A percentile compares a stretch with the other conserved stretches of the same genome.
These are phyloP conservation scores for Discostella stelligeroides DNA, from an alignment of 108 stramenopile genomes.

Conservation along the genomic window DNA sequence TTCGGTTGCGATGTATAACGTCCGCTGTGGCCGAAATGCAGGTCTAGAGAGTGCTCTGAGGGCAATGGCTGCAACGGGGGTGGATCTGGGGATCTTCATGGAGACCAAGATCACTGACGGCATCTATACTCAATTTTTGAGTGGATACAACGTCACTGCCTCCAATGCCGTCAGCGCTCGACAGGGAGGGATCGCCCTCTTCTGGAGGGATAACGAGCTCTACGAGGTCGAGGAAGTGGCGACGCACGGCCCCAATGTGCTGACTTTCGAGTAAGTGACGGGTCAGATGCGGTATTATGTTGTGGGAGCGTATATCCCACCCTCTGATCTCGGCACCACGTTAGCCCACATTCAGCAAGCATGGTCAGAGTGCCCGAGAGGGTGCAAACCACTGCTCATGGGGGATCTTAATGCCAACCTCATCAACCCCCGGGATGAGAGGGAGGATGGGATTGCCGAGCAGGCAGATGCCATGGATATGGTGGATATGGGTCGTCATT, in stretches of 20 bases:
- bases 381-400: not conserved
- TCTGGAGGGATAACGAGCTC: constrained; percentile 5
- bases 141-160: not conserved
- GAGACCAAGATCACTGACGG: constrained; percentile 17
- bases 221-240: constrained; percentile 7
- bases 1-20: constrained; percentile 8
- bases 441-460: not conserved
- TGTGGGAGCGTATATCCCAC: constrained; percentile 9
- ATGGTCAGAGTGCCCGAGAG: not conserved
- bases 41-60: constrained; percentile 9
- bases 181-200: constrained; percentile 14
- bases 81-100: constrained; percentile 4
- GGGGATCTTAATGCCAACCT: constrained; percentile 9
- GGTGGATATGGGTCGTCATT: not conserved
- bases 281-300: not conserved
- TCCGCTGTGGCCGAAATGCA: constrained; percentile 9
- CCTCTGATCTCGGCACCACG: constrained; percentile 1
- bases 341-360: not conserved
- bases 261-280: not conserved
- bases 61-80: constrained; percentile 5
- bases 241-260: constrained; percentile 8
- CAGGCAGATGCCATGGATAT: constrained; percentile 4
- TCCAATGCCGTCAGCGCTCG: not conserved
- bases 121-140: not conserved
- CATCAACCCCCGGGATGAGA: not conserved